Conservation (phyloP, 495 filamentous ascomycete genomes). For the Penicillium arizonense region DNA sequence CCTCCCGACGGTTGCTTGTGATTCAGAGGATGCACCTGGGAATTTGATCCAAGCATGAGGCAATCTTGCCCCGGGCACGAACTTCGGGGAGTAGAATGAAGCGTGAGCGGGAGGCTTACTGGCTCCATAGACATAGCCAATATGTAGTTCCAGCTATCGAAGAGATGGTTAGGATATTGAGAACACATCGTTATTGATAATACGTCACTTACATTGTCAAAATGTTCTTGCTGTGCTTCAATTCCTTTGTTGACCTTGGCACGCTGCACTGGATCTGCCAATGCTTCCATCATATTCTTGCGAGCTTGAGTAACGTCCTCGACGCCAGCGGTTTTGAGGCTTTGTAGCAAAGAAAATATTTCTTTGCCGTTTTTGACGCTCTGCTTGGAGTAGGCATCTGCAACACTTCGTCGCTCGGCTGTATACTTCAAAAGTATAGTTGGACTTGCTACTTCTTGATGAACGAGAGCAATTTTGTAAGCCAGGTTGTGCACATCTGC, state of each 20-base stretch:
- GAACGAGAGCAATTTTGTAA: conserved; percentile 32
- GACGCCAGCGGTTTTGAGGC: conserved; percentile 18
- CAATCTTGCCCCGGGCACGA: conserved; percentile 18
- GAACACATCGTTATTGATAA: background rate
- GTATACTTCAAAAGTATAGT: conserved; percentile 17
- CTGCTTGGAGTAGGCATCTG: conserved; percentile 25
- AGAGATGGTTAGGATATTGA: background rate
- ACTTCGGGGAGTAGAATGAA: conserved; percentile 21
- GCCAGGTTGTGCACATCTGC: conserved; percentile 35
- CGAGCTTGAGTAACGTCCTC: conserved; percentile 9
- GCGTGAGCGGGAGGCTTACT: conserved; percentile 19
- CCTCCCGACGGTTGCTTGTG: background rate
- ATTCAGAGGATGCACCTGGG: background rate
- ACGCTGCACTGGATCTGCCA: conserved; percentile 4
- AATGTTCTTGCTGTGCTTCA: conserved; percentile 27
- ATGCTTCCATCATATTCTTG: background rate
- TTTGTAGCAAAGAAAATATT: conserved; percentile 24
- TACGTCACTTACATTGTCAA: conserved; percentile 21
- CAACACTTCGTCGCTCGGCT: conserved; percentile 22
- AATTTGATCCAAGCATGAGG: conserved; percentile 25
- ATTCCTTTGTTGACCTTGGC: conserved; percentile 12
- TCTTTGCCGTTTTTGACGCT: conserved; percentile 30
- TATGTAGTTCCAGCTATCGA: conserved; percentile 24
- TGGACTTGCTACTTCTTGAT: conserved; percentile 11
- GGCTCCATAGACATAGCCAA: conserved; percentile 30